phyloP scores from a whole-genome alignment of 163 green algal genomes.

The Scenedesmus sp. region DNA sequence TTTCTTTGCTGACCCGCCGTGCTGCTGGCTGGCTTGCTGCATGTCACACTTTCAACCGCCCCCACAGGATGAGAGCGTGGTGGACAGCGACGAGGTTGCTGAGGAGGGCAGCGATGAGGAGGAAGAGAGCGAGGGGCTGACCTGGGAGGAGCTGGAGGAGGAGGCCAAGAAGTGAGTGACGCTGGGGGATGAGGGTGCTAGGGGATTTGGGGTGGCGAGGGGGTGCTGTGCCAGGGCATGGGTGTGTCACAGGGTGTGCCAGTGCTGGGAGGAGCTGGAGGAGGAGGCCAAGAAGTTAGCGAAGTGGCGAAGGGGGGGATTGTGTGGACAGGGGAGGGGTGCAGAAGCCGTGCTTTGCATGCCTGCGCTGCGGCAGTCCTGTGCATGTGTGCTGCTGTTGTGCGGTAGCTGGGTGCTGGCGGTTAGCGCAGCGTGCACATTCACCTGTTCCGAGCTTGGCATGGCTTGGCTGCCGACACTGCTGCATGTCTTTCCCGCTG shows the following conservation, averaged over 20 bases:
- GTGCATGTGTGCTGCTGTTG: too few relatives aligned
- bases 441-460: too few relatives aligned
- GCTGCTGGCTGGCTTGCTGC: not conserved
- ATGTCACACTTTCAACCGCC: too few relatives aligned
- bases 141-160: conserved; percentile 90
- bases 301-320: not conserved
- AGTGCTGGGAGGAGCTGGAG: conserved; percentile 88
- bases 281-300: conserved; percentile 75
- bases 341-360: not conserved
- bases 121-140: conserved; percentile 81
- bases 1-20: not conserved
- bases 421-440: too few relatives aligned
- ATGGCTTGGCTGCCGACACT: not conserved
- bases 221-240: not conserved
- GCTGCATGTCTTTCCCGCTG: not conserved
- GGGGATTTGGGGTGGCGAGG: not conserved
- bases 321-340: not conserved
- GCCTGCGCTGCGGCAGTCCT: too few relatives aligned
- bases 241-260: not conserved
- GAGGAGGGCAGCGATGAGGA: conserved; percentile 78
- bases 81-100: conserved; percentile 60
- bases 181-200: not conserved
- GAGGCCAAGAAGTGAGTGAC: conserved; percentile 72
- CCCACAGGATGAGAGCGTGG: conserved; percentile 34
- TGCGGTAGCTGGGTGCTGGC: too few relatives aligned